Conservation (phyloP, 768 basidiomycete genomes). For the Mycena crocata region DNA sequence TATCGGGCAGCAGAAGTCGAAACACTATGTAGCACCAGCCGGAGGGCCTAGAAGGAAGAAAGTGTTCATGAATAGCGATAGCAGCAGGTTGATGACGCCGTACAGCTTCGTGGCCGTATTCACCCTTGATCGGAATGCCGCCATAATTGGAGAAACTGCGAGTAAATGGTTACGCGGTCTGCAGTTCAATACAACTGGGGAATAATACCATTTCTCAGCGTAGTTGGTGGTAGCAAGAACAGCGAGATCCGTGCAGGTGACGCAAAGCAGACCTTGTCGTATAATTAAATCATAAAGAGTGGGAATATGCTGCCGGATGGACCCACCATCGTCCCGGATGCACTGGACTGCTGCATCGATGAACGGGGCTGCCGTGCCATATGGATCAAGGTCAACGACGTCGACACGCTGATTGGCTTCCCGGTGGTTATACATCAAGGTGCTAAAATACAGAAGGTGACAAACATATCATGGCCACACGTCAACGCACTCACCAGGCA, state of each 20-base stretch:
- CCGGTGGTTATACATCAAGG: slow-evolving; percentile 92
- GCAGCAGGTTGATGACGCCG: slow-evolving; percentile 38
- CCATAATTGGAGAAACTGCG: slow-evolving; percentile 94
- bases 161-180: neutral
- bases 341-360: slow-evolving; percentile 94
- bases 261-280: slow-evolving; percentile 82
- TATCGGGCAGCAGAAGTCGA: slow-evolving; percentile 92
- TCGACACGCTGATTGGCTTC: slow-evolving; percentile 82
- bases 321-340: slow-evolving; percentile 85
- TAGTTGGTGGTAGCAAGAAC: slow-evolving; percentile 95
- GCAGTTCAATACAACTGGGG: neutral
- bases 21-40: slow-evolving; percentile 88
- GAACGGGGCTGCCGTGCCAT: slow-evolving; percentile 97
- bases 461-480: neutral
- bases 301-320: neutral
- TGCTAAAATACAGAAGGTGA: slow-evolving; percentile 54
- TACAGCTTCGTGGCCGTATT: slow-evolving; percentile 95
- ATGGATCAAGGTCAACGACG: slow-evolving; percentile 97
- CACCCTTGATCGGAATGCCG: slow-evolving; percentile 89
- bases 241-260: slow-evolving; percentile 96
- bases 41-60: slow-evolving; percentile 72
- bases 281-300: neutral
- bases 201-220: slow-evolving; percentile 93
- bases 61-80: slow-evolving; percentile 13
- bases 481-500: slow-evolving; percentile 74